Evolutionary conservation across 306 rosid species (phyloP).

Genomic region (Castanospermum australe): DNA sequence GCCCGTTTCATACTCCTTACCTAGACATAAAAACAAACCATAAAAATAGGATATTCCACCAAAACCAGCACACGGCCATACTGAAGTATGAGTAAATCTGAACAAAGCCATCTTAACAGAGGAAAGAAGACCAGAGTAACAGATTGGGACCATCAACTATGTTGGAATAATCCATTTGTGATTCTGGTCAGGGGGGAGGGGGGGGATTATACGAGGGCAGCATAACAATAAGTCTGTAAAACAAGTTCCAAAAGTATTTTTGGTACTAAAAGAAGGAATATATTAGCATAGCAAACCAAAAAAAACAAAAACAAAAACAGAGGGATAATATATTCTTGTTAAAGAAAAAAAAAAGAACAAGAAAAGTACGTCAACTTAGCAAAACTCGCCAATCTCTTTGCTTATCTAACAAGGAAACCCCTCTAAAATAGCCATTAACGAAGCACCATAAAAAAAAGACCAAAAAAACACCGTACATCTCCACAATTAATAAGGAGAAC

Average conservation of each 20-base stretch:
- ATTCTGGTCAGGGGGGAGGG: neutral
- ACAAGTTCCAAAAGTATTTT: neutral
- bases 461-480: neutral
- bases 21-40: constrained; percentile 38
- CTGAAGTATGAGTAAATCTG: neutral
- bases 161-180: neutral
- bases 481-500: neutral
- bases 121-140: neutral
- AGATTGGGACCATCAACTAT: neutral
- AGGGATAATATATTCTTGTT: neutral
- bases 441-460: neutral
- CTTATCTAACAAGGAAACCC: neutral
- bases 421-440: neutral
- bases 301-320: neutral
- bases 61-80: neutral
- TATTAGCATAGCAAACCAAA: neutral
- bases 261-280: neutral
- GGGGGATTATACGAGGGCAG: neutral
- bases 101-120: neutral
- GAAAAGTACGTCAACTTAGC: neutral
- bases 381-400: neutral
- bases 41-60: constrained; percentile 9
- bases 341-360: neutral
- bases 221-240: neutral
- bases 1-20: constrained; percentile 99